These are phyloP conservation scores for Chiua virens DNA, from an alignment of 768 basidiomycete genomes.

Conservation along the genomic window DNA sequence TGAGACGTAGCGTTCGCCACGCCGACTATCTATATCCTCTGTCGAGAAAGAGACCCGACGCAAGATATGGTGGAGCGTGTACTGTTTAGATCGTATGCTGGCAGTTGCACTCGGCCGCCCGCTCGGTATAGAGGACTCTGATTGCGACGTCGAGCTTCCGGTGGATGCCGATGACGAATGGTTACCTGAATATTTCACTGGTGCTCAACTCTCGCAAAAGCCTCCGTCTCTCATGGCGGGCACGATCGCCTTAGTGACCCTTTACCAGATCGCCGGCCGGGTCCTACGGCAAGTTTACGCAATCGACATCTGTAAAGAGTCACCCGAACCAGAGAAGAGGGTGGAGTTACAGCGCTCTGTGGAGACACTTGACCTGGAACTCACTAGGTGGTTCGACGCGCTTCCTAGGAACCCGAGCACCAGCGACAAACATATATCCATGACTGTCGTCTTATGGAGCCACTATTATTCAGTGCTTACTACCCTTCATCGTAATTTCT, in stretches of 20 bases:
- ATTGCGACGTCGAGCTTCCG: conserved; percentile 88
- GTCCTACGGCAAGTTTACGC: conserved; percentile 83
- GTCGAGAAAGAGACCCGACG: conserved; percentile 87
- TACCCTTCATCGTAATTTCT: conserved; percentile 84
- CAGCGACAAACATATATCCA: conserved; percentile 79
- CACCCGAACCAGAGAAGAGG: conserved; percentile 70
- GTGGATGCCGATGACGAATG: conserved; percentile 81
- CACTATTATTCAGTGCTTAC: conserved; percentile 89
- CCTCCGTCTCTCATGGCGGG: conserved; percentile 79
- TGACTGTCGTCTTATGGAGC: conserved; percentile 84
- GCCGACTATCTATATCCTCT: conserved; percentile 63
- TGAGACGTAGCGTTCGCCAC: conserved; percentile 69
- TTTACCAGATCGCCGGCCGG: conserved; percentile 84
- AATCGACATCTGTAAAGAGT: conserved; percentile 72
- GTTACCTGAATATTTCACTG: conserved; percentile 69
- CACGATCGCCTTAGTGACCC: conserved; percentile 66
- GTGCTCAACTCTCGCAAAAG: conserved; percentile 53
- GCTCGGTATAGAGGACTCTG: conserved; percentile 83
- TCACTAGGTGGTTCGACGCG: conserved; percentile 82
- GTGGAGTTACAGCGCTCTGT: conserved; percentile 76
- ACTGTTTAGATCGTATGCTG: conserved; percentile 88
- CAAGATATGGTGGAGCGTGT: conserved; percentile 95
- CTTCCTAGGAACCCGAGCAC: conserved; percentile 73
- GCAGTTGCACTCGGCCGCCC: conserved; percentile 88
- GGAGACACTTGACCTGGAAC: conserved; percentile 71